Evolutionary conservation across 768 basidiomycete genomes (phyloP), one percentile per base, ranked within the genome.

Genomic region (Exidia glandulosa): DNA sequence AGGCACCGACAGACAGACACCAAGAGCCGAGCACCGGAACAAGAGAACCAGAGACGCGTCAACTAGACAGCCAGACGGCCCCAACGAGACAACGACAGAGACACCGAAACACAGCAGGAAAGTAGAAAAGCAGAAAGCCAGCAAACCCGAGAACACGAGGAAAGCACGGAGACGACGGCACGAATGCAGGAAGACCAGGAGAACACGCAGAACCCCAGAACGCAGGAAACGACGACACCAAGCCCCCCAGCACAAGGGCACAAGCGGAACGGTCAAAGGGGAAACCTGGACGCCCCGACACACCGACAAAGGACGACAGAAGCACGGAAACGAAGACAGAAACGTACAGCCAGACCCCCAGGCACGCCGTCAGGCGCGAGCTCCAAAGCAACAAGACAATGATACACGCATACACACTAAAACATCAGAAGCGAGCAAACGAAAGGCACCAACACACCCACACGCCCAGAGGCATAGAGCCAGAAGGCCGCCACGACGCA

Each of bases 321-420:
- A 32, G 13, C 12, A 23, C 19, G 14, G 30, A 27, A 7, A 7
- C 10, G 33, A 41, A 33, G 7, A 32, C 36, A 55, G 19, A 1
- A 52, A 5, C 12, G 16, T 16, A 29, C 10, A 12, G 2, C 41
- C 61, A 23, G 52, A 64, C 63, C 30, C 52, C 41, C 55, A 72
- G 64, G 59, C 84, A 83, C 61, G 81, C 80, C 64, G 87, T 79
- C 45, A 96, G 72, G 14, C 84, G 80, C 70, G 90, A 87, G 70
- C 96, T 93, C 73, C 94, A 91, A 59, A 86, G 76, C 71, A 92
- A 93, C 56, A 95, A 80, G 67, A 94, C 93, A 33, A 96, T 54
- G 25, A 54, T 29, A 13, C 25, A 54, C 30, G 25, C 67, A 63
- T 76, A 79, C 25, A 72, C 69, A 60, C 77, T 75, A 56, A 77